phyloP scores from a whole-genome alignment of 2,329 filamentous ascomycete genomes.

The Fusarium irregulare region DNA sequence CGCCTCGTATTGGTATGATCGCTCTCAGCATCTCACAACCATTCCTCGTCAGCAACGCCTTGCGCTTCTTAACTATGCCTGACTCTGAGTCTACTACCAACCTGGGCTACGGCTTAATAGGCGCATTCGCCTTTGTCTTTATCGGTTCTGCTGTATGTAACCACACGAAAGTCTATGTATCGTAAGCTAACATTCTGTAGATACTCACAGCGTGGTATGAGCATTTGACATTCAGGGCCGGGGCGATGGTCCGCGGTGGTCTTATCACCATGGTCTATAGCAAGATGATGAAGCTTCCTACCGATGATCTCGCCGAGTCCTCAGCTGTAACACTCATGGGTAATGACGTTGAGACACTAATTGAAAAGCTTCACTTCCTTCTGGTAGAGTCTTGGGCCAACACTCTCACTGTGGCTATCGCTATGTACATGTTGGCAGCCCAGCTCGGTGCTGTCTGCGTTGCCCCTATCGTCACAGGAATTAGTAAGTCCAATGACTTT shows the following conservation, averaged over 20 bases:
- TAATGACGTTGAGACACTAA: slow-evolving; percentile 49
- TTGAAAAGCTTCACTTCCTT: slow-evolving; percentile 44
- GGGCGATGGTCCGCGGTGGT: slow-evolving; percentile 48
- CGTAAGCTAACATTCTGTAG: neutral
- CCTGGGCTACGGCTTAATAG: slow-evolving; percentile 49
- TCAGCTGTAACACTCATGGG: slow-evolving; percentile 49
- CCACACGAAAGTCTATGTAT: accelerated
- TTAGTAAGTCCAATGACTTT: no score
- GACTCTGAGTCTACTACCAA: slow-evolving; percentile 42
- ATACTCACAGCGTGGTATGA: slow-evolving; percentile 49
- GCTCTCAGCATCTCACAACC: slow-evolving; percentile 49
- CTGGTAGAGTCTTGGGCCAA: slow-evolving; percentile 50
- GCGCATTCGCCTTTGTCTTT: slow-evolving; percentile 49
- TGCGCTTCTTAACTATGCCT: slow-evolving; percentile 45
- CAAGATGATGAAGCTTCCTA: slow-evolving; percentile 47
- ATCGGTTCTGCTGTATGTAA: slow-evolving; percentile 46
- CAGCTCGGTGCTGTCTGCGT: slow-evolving; percentile 51
- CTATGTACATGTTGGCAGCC: slow-evolving; percentile 47
- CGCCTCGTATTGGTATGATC: slow-evolving; percentile 46
- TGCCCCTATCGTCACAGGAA: slow-evolving; percentile 48
- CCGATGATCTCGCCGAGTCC: slow-evolving; percentile 44
- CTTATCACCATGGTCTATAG: slow-evolving; percentile 48
- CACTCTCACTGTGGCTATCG: slow-evolving; percentile 46
- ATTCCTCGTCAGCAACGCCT: slow-evolving; percentile 46
- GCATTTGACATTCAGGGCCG: slow-evolving; percentile 47